Evolutionary conservation across 495 filamentous ascomycete species (phyloP).

Genomic region (Schizothecium vesticola): DNA sequence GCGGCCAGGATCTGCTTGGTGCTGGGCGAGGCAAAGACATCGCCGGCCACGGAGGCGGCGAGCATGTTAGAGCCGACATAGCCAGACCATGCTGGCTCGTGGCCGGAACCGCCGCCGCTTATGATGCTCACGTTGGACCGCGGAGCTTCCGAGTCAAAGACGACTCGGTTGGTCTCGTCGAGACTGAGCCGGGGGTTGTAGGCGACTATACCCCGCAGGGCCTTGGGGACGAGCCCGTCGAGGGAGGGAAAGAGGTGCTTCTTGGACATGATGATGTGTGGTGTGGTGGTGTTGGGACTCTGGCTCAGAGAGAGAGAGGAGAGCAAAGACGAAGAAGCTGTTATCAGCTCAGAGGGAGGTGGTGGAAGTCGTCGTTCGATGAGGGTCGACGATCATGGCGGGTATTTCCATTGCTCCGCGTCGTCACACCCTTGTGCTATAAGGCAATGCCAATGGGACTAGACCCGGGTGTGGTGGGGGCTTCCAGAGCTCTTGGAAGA

Average conservation of each 20-base stretch:
- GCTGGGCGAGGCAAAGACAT: constrained; percentile 57
- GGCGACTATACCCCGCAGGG: constrained; percentile 50
- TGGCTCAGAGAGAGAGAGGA: background rate
- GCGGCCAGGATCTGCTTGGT: constrained; percentile 59
- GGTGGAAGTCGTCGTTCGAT: background rate
- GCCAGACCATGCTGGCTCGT: constrained; percentile 60
- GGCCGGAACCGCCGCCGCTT: constrained; percentile 56
- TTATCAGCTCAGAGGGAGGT: background rate
- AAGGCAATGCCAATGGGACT: constrained; percentile 13
- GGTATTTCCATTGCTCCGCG: background rate
- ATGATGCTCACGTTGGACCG: constrained; percentile 52
- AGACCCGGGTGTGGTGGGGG: constrained; percentile 20
- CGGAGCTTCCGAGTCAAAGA: constrained; percentile 49
- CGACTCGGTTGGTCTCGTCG: constrained; percentile 52
- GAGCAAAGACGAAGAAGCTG: background rate
- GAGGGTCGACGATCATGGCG: constrained; percentile 3
- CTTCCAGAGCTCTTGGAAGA: constrained; percentile 14
- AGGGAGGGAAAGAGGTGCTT: constrained; percentile 42
- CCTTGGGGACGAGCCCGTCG: constrained; percentile 50
- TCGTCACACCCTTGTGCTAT: constrained; percentile 13
- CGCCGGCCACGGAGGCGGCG: constrained; percentile 53
- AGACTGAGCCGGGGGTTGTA: constrained; percentile 53
- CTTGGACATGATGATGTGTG: constrained; percentile 35
- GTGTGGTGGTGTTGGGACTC: background rate
- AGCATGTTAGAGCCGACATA: constrained; percentile 59